Evolutionary conservation across 2,329 filamentous ascomycete species (phyloP).

Genomic region (Microdochium nivale): DNA sequence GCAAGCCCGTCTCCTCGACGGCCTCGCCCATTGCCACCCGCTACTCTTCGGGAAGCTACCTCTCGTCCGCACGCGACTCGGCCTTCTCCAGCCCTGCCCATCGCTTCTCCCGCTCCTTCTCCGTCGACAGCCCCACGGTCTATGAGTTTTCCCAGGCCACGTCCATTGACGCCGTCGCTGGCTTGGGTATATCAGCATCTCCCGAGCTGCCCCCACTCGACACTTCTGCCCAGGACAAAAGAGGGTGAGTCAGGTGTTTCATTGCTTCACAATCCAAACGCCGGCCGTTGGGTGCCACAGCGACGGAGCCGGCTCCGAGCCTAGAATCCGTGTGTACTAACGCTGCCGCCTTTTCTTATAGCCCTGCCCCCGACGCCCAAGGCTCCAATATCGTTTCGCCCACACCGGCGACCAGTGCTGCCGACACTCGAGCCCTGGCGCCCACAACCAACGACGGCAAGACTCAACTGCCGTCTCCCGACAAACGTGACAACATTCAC

Average conservation of each 20-base stretch:
- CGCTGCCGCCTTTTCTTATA: background rate
- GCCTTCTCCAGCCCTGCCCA: conserved; percentile 33
- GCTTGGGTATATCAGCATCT: conserved; percentile 7
- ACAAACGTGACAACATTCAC: conserved; percentile 11
- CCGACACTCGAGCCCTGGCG: background rate
- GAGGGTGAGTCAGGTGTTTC: conserved; percentile 21
- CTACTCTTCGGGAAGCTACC: conserved; percentile 33
- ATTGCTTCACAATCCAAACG: conserved; percentile 16
- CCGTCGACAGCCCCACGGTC: conserved; percentile 52
- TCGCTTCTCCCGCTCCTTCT: conserved; percentile 44
- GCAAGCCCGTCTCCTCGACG: conserved; percentile 51
- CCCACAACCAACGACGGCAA: conserved; percentile 3
- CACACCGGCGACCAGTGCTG: background rate
- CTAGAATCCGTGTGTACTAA: background rate
- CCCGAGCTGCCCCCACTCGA: background rate
- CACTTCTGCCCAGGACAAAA: conserved; percentile 2
- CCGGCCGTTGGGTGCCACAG: background rate
- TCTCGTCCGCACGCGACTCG: conserved; percentile 28
- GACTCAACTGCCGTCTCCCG: conserved; percentile 2
- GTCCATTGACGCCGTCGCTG: conserved; percentile 2
- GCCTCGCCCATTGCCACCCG: conserved; percentile 42
- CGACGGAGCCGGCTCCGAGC: background rate
- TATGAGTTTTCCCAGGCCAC: conserved; percentile 42
- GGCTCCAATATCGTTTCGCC: background rate
- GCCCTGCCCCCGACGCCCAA: background rate